These are phyloP conservation scores for Phytophthora pinifolia DNA, from an alignment of 352 stramenopile species.

Conservation along the genomic window DNA sequence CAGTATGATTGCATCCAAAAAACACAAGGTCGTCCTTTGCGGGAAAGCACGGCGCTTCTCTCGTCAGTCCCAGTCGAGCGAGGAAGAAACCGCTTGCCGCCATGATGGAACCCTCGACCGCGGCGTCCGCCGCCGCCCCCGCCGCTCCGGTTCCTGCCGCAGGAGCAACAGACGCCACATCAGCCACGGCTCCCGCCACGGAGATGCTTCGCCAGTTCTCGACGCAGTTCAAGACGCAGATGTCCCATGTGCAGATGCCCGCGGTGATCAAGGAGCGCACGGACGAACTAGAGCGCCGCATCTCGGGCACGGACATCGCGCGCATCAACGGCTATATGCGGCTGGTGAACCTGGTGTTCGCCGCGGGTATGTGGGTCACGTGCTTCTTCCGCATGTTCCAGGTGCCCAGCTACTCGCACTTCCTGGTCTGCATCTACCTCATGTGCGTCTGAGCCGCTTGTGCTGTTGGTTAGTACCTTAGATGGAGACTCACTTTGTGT, in stretches of 20 bases:
- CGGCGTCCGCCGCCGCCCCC: constrained; percentile 2
- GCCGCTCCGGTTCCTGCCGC: constrained; percentile 3
- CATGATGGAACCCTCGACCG: constrained; percentile 38
- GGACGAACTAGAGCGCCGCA: constrained; percentile 70
- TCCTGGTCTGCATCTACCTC: constrained; percentile 85
- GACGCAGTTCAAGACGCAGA: constrained; percentile 35
- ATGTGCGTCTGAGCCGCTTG: constrained; percentile 45
- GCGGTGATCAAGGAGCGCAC: constrained; percentile 68
- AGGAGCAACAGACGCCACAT: not conserved
- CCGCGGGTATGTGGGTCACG: constrained; percentile 61
- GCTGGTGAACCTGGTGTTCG: constrained; percentile 70
- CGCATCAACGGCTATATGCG: constrained; percentile 89
- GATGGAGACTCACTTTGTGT: not conserved
- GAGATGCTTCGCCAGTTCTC: constrained; percentile 35
- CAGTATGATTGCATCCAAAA: constrained; percentile 9
- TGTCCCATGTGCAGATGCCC: constrained; percentile 60
- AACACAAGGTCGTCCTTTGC: constrained; percentile 1
- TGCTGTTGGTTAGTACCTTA: not conserved
- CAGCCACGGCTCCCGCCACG: not conserved
- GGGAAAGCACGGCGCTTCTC: constrained; percentile 6
- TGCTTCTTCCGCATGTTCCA: constrained; percentile 82
- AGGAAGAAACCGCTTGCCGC: constrained; percentile 16
- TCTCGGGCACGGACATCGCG: constrained; percentile 74
- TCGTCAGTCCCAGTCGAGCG: constrained; percentile 8
- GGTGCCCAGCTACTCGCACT: constrained; percentile 77